Evolutionary conservation across 768 basidiomycete genomes (phyloP).

Genomic region (Suillus americanus): DNA sequence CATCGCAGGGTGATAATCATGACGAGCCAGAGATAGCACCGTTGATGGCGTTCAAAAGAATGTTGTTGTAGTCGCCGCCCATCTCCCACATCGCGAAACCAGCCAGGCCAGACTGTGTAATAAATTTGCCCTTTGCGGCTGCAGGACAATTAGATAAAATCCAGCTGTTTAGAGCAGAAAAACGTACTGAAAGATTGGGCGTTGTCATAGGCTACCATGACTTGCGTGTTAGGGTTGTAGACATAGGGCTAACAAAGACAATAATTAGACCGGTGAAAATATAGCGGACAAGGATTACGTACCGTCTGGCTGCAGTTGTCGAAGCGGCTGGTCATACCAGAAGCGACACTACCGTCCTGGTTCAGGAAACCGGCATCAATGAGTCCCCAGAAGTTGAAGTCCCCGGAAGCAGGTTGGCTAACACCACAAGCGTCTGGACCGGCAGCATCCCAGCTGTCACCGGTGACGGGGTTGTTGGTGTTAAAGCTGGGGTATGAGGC

Average conservation of each 20-base stretch:
- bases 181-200: slow-evolving; percentile 52
- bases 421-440: slow-evolving; percentile 61
- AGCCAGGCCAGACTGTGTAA: slow-evolving; percentile 30
- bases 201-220: slow-evolving; percentile 70
- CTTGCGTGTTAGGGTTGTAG: slow-evolving; percentile 51
- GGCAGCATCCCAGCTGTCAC: slow-evolving; percentile 59
- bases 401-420: slow-evolving; percentile 48
- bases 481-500: slow-evolving; percentile 55
- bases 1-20: slow-evolving; percentile 8
- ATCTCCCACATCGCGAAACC: slow-evolving; percentile 49
- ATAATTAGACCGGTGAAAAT: slow-evolving; percentile 5
- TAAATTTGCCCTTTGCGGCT: slow-evolving; percentile 46
- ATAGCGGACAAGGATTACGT: slow-evolving; percentile 19
- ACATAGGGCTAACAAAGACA: slow-evolving; percentile 55
- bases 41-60: slow-evolving; percentile 34
- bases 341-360: slow-evolving; percentile 44
- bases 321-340: slow-evolving; percentile 51
- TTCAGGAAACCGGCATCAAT: slow-evolving; percentile 55
- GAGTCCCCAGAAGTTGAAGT: slow-evolving; percentile 65
- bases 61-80: slow-evolving; percentile 40
- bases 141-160: slow-evolving; percentile 6
- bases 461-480: slow-evolving; percentile 39
- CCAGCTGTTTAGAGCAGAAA: not conserved
- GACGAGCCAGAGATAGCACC: slow-evolving; percentile 21
- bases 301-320: slow-evolving; percentile 79